These are phyloP conservation scores for Hymenoscyphus fraxineus DNA, from an alignment of 2,329 filamentous ascomycete species.

Conservation along the genomic window DNA sequence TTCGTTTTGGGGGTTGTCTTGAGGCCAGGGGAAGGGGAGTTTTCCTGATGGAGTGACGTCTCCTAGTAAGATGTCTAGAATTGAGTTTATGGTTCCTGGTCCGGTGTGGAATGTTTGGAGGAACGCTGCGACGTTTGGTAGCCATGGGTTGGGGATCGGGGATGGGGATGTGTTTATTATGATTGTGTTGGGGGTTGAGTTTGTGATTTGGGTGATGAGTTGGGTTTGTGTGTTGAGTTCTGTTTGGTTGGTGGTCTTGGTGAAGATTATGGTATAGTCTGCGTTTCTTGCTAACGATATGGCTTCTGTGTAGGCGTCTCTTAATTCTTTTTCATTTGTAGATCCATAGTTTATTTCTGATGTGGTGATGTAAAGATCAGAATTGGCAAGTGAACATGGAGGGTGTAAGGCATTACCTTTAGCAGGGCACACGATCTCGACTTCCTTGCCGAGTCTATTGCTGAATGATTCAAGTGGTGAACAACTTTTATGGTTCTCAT, in stretches of 20 bases:
- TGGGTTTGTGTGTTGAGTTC: conserved; percentile 15
- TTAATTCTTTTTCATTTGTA: conserved; percentile 27
- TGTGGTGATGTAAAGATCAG: neutral
- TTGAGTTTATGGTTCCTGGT: conserved; percentile 61
- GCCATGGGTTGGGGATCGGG: conserved; percentile 7
- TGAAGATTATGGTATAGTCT: conserved; percentile 57
- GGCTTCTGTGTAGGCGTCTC: conserved; percentile 40
- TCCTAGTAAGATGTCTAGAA: conserved; percentile 55
- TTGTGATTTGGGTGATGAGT: conserved; percentile 47
- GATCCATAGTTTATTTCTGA: conserved; percentile 9
- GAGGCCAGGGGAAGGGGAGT: conserved; percentile 17
- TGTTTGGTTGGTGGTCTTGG: conserved; percentile 48
- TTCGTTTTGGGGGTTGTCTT: conserved; percentile 2
- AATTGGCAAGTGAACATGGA: no score
- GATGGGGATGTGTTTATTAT: neutral
- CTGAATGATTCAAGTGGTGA: conserved; percentile 64
- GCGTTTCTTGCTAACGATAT: conserved; percentile 51
- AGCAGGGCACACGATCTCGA: neutral
- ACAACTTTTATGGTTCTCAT: conserved; percentile 57
- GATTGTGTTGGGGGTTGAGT: conserved; percentile 29
- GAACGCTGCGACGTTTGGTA: conserved; percentile 10
- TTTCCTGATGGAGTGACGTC: conserved; percentile 17
- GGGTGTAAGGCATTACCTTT: neutral
- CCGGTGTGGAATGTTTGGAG: conserved; percentile 55
- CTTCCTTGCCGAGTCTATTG: conserved; percentile 9